Conservation (phyloP, 208 protist genomes). For the Dictyostelium gargantuum region DNA sequence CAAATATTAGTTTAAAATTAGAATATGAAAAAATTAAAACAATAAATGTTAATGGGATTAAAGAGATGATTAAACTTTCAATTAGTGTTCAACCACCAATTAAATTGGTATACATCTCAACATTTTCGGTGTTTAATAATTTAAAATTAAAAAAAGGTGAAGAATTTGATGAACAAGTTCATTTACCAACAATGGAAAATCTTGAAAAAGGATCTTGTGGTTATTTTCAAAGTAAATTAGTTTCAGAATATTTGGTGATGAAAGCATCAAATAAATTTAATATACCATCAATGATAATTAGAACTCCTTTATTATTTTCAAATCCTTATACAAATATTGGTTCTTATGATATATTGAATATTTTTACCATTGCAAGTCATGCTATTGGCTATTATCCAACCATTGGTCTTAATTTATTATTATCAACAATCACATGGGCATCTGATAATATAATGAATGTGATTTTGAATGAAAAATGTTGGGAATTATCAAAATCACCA, state of each 20-base stretch:
- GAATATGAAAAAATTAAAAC: not conserved
- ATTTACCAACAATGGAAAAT: not conserved
- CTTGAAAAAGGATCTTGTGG: too few relatives aligned
- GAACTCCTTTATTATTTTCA: not conserved
- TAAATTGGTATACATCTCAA: not conserved
- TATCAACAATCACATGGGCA: not conserved
- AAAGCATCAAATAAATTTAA: not conserved
- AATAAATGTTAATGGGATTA: not conserved
- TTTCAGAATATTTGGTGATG: not conserved
- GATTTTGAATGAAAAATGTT: not conserved
- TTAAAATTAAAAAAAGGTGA: not conserved
- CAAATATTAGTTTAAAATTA: constrained; percentile 4
- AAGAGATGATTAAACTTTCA: constrained; percentile 5
- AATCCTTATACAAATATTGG: not conserved
- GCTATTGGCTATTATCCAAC: not conserved
- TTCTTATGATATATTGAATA: not conserved
- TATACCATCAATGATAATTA: not conserved
- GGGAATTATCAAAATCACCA: not conserved
- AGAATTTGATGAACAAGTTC: not conserved
- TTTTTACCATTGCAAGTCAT: too few relatives aligned
- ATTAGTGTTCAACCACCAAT: not conserved
- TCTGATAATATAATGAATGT: not conserved
- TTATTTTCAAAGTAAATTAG: constrained; percentile 29
- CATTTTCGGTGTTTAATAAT: constrained; percentile 30
- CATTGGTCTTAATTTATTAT: not conserved